These are phyloP conservation scores for Cephaloascus albidus DNA, from an alignment of 805 yeast genomes.

Conservation along the genomic window DNA sequence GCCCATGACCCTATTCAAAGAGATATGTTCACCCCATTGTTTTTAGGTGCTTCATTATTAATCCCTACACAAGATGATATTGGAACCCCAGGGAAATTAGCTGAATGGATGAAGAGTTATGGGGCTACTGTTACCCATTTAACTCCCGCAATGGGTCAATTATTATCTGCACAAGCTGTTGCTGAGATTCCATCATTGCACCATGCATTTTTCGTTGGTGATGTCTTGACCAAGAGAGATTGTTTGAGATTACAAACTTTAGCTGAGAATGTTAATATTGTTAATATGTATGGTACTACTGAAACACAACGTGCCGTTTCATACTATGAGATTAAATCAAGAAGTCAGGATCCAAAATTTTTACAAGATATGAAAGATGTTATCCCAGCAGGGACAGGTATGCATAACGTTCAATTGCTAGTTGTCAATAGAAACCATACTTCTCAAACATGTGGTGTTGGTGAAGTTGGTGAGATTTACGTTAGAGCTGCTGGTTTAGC, in stretches of 20 bases:
- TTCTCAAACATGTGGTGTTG: conserved; percentile 91
- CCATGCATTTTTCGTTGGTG: conserved; percentile 98
- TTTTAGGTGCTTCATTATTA: conserved; percentile 85
- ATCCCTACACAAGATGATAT: conserved; percentile 97
- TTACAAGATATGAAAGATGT: conserved; percentile 83
- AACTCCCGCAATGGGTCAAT: conserved; percentile 99
- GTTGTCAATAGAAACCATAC: conserved; percentile 89
- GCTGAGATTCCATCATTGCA: conserved; percentile 78
- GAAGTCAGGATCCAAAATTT: conserved; percentile 59
- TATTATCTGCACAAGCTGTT: conserved; percentile 90
- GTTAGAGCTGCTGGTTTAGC: conserved; percentile 98
- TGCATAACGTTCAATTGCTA: conserved; percentile 88
- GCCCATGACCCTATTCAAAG: conserved; percentile 99
- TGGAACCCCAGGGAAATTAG: conserved; percentile 96
- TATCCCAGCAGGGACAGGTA: conserved; percentile 98
- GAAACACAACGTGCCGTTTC: conserved; percentile 99
- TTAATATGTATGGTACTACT: conserved; percentile 98
- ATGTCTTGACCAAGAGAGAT: conserved; percentile 93
- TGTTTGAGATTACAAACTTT: conserved; percentile 86
- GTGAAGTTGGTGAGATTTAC: conserved; percentile 97
- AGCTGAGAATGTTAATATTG: conserved; percentile 82
- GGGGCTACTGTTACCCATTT: conserved; percentile 94
- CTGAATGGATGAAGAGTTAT: conserved; percentile 92
- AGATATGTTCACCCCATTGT: conserved; percentile 97
- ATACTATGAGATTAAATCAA: conserved; percentile 77